phyloP scores from a whole-genome alignment of 2,329 filamentous ascomycete genomes.

The Calonectria pseudoreteaudii region DNA sequence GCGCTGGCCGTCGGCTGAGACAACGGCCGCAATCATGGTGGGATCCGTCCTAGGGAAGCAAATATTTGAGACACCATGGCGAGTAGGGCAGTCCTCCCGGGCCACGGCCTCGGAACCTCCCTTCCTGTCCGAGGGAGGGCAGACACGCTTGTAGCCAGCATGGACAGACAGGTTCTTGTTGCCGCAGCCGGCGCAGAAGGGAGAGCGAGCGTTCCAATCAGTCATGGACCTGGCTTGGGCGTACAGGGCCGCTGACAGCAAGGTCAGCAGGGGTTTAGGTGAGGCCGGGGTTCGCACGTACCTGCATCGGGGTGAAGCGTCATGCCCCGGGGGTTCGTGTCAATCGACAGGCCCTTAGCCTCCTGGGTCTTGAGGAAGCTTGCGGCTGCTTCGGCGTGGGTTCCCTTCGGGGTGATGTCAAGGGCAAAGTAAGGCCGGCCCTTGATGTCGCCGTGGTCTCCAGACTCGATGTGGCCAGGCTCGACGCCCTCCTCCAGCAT shows the following conservation, averaged over 20 bases:
- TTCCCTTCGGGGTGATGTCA: conserved; percentile 82
- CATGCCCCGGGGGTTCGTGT: conserved; percentile 73
- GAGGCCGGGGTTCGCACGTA: conserved; percentile 48
- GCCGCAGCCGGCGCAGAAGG: conserved; percentile 92
- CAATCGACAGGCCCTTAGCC: conserved; percentile 72
- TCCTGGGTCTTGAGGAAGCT: conserved; percentile 56
- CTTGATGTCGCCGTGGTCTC: conserved; percentile 74
- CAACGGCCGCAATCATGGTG: conserved; percentile 93
- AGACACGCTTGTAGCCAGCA: conserved; percentile 83
- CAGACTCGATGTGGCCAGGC: conserved; percentile 40
- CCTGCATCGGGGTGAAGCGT: conserved; percentile 71
- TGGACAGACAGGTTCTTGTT: conserved; percentile 83
- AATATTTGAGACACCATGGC: conserved; percentile 89
- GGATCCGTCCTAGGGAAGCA: conserved; percentile 93
- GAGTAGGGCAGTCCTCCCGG: conserved; percentile 81
- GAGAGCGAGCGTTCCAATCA: conserved; percentile 95
- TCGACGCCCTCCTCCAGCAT: conserved; percentile 76
- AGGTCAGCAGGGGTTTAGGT: conserved; percentile 29
- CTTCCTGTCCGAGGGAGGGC: conserved; percentile 75
- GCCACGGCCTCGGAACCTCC: conserved; percentile 59
- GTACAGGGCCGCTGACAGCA: conserved; percentile 80
- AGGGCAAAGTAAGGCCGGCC: conserved; percentile 90
- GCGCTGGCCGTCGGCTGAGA: conserved; percentile 81
- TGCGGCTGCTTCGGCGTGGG: conserved; percentile 71
- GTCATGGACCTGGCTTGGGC: conserved; percentile 88